These are phyloP conservation scores for Mucor mucedo DNA, from an alignment of 371 early-diverging fungal genomes.

Conservation along the genomic window DNA sequence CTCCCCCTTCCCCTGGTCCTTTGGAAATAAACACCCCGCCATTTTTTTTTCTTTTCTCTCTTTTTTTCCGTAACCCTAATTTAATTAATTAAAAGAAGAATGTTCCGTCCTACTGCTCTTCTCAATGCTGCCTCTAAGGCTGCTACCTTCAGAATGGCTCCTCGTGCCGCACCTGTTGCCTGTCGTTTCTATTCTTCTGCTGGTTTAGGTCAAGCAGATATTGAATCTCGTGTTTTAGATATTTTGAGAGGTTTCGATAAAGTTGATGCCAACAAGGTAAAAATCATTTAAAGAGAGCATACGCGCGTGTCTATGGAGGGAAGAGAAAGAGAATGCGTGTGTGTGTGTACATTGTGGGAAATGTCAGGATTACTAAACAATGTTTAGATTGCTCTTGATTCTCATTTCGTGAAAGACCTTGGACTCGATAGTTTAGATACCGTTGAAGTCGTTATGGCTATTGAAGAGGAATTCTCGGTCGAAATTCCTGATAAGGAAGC, in stretches of 20 bases:
- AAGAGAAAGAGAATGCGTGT: not conserved
- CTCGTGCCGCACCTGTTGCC: slow-evolving; percentile 41
- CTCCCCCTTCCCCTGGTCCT: slow-evolving; percentile 9
- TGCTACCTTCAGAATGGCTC: slow-evolving; percentile 31
- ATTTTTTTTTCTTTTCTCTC: slow-evolving; percentile 8
- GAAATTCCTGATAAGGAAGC: slow-evolving; percentile 98
- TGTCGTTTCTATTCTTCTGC: slow-evolving; percentile 68
- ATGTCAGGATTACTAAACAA: not conserved
- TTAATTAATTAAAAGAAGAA: slow-evolving; percentile 4
- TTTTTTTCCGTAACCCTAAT: slow-evolving; percentile 6
- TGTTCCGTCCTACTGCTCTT: slow-evolving; percentile 56
- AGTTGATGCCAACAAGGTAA: slow-evolving; percentile 89
- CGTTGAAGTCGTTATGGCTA: slow-evolving; percentile 98
- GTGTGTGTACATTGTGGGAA: not conserved
- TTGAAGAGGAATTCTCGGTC: slow-evolving; percentile 98
- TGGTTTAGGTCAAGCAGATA: slow-evolving; percentile 58
- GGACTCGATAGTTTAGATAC: slow-evolving; percentile 95
- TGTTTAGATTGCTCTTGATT: slow-evolving; percentile 77
- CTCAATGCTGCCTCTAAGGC: slow-evolving; percentile 61
- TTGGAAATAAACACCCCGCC: slow-evolving; percentile 18
- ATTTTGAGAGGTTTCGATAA: slow-evolving; percentile 94
- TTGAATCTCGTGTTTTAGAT: slow-evolving; percentile 86
- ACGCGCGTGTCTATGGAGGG: not conserved
- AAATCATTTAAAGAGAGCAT: not conserved
- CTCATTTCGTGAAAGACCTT: slow-evolving; percentile 93